Conservation (phyloP, 148 eudicot species). For the Camellia japonica region DNA sequence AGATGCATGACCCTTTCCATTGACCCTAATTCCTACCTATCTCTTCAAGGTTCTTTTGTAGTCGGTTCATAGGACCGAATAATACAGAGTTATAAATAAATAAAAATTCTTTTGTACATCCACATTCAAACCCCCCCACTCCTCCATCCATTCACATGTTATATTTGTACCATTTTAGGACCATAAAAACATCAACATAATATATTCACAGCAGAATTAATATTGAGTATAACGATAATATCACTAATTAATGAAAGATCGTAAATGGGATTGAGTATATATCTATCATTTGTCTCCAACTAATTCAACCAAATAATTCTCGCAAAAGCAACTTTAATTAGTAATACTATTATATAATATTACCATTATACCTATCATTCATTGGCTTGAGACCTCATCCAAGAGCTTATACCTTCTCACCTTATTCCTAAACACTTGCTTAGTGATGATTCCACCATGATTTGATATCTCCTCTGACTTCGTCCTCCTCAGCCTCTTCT, state of each 20-base stretch:
- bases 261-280: no score
- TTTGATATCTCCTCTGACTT: constrained; percentile 40
- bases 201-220: no score
- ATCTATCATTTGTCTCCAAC: no score
- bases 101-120: no score
- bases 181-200: no score
- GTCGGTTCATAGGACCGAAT: no score
- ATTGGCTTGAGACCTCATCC: constrained; percentile 55
- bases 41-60: neutral
- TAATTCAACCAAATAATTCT: no score
- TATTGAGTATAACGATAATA: no score
- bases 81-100: no score
- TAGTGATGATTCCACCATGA: constrained; percentile 33
- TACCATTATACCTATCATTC: neutral
- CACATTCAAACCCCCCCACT: neutral
- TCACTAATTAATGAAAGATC: no score
- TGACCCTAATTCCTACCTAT: neutral
- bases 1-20: neutral
- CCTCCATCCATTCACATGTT: neutral
- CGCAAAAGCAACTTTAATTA: no score
- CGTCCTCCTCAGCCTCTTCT: constrained; percentile 34
- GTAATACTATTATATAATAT: no score
- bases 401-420: constrained; percentile 77
- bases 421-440: constrained; percentile 53
- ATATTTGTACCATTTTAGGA: neutral